Evolutionary conservation across 1,284 basidiomycete genomes (phyloP).

Genomic region (Serendipita sp.): DNA sequence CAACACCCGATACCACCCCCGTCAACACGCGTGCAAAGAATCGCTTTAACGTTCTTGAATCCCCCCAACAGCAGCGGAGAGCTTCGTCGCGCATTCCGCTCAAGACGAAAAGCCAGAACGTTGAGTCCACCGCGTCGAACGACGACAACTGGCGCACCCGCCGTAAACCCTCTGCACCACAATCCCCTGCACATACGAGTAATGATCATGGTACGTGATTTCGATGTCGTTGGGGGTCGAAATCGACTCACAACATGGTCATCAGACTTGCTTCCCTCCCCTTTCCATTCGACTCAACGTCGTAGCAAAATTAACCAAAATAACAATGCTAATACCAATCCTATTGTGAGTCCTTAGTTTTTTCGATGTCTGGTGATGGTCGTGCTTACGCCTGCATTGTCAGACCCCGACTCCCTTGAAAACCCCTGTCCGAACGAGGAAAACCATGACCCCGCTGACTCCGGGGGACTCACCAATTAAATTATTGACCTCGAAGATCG

Average conservation of each 20-base stretch:
- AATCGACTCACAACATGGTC: neutral
- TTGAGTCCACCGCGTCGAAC: neutral
- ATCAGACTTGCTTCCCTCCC: slow-evolving; percentile 1
- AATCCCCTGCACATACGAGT: neutral
- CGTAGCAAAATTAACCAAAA: neutral
- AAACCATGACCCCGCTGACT: neutral
- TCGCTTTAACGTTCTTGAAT: neutral
- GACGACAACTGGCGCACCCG: neutral
- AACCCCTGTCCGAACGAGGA: neutral
- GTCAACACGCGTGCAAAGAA: neutral
- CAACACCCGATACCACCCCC: neutral
- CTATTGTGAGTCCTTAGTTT: neutral
- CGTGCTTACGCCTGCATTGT: neutral
- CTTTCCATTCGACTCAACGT: slow-evolving; percentile 4
- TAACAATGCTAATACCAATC: neutral
- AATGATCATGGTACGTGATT: neutral
- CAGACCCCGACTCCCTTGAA: neutral
- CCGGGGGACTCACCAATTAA: neutral
- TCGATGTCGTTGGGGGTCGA: neutral
- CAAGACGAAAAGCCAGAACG: neutral
- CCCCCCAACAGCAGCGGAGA: neutral
- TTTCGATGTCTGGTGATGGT: neutral
- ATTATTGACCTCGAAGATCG: neutral
- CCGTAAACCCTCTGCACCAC: neutral
- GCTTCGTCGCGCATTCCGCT: neutral